A percentile compares a stretch with the other conserved stretches of the same genome.
Evolutionary conservation across 2,329 filamentous ascomycete genomes (phyloP).

Genomic region (Fusarium sp.): DNA sequence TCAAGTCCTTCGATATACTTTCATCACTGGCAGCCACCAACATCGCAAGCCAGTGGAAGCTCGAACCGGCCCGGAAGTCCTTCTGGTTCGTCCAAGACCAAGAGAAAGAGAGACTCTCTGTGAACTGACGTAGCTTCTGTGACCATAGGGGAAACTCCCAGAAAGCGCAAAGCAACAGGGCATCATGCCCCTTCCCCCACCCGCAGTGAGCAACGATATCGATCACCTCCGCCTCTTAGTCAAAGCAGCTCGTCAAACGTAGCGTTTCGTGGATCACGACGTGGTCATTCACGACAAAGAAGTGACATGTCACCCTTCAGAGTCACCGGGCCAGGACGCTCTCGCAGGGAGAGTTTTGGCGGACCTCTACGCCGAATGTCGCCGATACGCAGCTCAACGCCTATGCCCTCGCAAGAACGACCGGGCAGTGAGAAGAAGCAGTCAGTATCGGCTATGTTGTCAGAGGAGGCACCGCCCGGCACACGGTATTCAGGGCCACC

Average conservation of each 20-base stretch:
- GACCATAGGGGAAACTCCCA: constrained; percentile 78
- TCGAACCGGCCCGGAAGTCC: constrained; percentile 78
- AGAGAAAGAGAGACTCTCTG: constrained; percentile 59
- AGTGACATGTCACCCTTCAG: constrained; percentile 54
- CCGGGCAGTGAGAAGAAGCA: constrained; percentile 48
- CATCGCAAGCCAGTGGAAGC: constrained; percentile 68
- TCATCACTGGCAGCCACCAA: constrained; percentile 91
- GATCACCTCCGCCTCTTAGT: constrained; percentile 50
- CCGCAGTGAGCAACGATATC: constrained; percentile 47
- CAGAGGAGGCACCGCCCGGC: constrained; percentile 37
- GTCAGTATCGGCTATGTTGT: constrained; percentile 51
- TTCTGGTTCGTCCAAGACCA: constrained; percentile 75
- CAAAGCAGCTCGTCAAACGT: constrained; percentile 46
- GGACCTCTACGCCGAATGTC: constrained; percentile 43
- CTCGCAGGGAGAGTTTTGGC: constrained; percentile 44
- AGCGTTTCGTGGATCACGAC: constrained; percentile 40
- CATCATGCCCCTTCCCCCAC: constrained; percentile 44
- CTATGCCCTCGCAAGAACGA: constrained; percentile 40
- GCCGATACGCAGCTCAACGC: constrained; percentile 42
- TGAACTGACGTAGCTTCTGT: constrained; percentile 54
- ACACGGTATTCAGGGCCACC: constrained; percentile 26
- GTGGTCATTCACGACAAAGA: constrained; percentile 52
- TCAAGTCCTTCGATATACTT: constrained; percentile 86
- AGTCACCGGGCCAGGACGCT: constrained; percentile 41
- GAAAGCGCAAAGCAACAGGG: constrained; percentile 83